These are phyloP conservation scores for Betula pendula DNA, from an alignment of 306 rosid genomes.

Conservation along the genomic window DNA sequence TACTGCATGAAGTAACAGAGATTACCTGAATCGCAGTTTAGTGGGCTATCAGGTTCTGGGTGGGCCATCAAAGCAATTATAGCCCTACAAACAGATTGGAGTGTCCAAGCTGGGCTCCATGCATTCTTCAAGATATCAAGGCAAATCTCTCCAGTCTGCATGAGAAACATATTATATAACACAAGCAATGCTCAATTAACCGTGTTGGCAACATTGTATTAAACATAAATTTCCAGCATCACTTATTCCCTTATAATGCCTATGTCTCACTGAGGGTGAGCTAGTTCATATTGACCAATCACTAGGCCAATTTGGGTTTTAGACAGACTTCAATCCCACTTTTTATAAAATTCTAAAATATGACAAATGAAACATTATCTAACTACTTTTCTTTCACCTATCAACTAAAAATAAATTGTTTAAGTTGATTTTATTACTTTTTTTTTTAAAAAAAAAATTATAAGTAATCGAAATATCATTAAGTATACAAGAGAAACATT, in stretches of 20 bases:
- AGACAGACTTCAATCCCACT: not conserved
- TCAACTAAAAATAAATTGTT: not conserved
- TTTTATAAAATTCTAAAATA: not conserved
- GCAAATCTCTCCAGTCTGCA: conserved; percentile 97
- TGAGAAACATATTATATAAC: conserved; percentile 8
- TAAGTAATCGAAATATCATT: no score
- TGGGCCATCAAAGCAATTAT: conserved; percentile 98
- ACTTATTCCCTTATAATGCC: not conserved
- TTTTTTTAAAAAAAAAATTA: no score
- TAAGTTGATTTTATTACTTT: not conserved
- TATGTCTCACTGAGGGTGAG: not conserved
- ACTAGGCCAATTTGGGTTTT: not conserved
- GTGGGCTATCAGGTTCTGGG: conserved; percentile 97
- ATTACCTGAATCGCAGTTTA: conserved; percentile 94
- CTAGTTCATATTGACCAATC: not conserved
- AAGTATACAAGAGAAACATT: no score
- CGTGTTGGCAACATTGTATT: conserved; percentile 14
- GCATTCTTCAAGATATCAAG: conserved; percentile 96
- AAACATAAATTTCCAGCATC: not conserved
- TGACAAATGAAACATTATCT: not conserved
- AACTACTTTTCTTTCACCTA: not conserved
- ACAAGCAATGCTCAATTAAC: conserved; percentile 5
- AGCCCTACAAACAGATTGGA: conserved; percentile 98
- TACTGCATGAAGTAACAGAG: not conserved
- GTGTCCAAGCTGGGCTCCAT: conserved; percentile 99